Base-by-base conservation (phyloP, 768 basidiomycete species). In the Lactarius evosmus region DNA sequence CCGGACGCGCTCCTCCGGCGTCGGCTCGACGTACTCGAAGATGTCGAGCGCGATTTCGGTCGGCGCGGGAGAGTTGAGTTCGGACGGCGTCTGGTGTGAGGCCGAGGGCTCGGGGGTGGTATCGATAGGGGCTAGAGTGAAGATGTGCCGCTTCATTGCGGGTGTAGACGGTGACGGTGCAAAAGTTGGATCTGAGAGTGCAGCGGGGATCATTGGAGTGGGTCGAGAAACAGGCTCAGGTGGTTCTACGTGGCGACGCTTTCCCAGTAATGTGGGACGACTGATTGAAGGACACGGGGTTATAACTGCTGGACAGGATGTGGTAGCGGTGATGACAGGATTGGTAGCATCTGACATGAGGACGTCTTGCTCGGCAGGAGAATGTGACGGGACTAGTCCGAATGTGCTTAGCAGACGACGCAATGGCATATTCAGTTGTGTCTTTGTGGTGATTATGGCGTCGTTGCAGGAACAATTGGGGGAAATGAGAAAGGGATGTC, bases 11-110 rank as follows among this genome's bases (percentile, higher is more conserved):
- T 62, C 67, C 27, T 66, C 58, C 7, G 53, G 19, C 3, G 41
- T 58, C 2, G 16, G 38, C 41, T 64, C 66, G 51, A 68, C 52
- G 53, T 59, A 52, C 25, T 66, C 68, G 22, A 58, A 40, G 38
- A 60, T 46, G 53, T 72, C 73, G 9, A 40, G n/a, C 17, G 56
- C n/a, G 25, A 74, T 69, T 56, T 74, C 72, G 16, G 74, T 75
- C 9, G 71, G 65, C 12, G 65, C 67, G 32, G 74, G 73, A 1
- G 74, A 74, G 8, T 66, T 61, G 7, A 70, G 70, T 5, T 52
- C 60, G 22, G 44, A 16, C 11, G 32, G 0, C 1, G 34, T n/a
- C n/a, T n/a, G n/a, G n/a, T n/a, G n/a, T n/a, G 33, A 33, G 7
- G 29, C 0, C 3, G 44, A 50, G 12, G 58, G 32, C 0, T 7